A percentile compares a stretch with the other conserved stretches of the same genome.
Conservation (phyloP, 192 early-diverging fungal species). For the Spizellomyces punctatus region DNA sequence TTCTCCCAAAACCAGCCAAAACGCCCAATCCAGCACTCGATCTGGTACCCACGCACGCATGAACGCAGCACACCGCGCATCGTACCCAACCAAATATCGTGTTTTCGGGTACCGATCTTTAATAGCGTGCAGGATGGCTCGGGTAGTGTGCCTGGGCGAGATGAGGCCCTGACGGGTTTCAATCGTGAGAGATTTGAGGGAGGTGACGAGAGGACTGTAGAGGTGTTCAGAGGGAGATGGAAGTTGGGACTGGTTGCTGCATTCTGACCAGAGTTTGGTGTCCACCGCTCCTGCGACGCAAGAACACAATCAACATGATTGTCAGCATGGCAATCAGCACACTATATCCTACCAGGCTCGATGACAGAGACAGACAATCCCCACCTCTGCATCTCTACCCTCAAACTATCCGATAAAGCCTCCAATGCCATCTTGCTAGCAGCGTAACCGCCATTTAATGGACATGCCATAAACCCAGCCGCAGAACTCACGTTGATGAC, state of each 20-base stretch:
- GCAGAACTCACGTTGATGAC: slow-evolving; percentile 43
- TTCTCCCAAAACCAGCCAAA: slow-evolving; percentile 14
- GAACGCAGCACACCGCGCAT: slow-evolving; percentile 24
- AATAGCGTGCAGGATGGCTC: slow-evolving; percentile 39
- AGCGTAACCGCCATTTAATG: slow-evolving; percentile 44
- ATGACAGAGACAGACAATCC: slow-evolving; percentile 42
- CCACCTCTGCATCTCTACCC: slow-evolving; percentile 41
- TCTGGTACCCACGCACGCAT: slow-evolving; percentile 35
- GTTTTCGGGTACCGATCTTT: slow-evolving; percentile 40
- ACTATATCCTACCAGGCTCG: slow-evolving; percentile 28
- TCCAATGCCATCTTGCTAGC: slow-evolving; percentile 43
- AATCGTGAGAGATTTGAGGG: not conserved
- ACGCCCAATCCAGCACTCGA: slow-evolving; percentile 44
- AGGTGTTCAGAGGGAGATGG: not conserved
- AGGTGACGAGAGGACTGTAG: slow-evolving; percentile 11
- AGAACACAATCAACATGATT: not conserved
- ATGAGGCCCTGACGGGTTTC: slow-evolving; percentile 13
- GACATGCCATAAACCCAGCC: slow-evolving; percentile 36
- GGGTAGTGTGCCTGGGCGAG: slow-evolving; percentile 23
- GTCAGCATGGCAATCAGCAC: no score
- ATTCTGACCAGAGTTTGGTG: slow-evolving; percentile 4
- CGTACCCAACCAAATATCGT: slow-evolving; percentile 42
- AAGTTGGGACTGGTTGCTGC: not conserved
- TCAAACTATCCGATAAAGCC: slow-evolving; percentile 35
- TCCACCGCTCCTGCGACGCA: not conserved